Base-by-base conservation (phyloP, 2,329 filamentous ascomycete species). In the Aspergillus neoniger region DNA sequence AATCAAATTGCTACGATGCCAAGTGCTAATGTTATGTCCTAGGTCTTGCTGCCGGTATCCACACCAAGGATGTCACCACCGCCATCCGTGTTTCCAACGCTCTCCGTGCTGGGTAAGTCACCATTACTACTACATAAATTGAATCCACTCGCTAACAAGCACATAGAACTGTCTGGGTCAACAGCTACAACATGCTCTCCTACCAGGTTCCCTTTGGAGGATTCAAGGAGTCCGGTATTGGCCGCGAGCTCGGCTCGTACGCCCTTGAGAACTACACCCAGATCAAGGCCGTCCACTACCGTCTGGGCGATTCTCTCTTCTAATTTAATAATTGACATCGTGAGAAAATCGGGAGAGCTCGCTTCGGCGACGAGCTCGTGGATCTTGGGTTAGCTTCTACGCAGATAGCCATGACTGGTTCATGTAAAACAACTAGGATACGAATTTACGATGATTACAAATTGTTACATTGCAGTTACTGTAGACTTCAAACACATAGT, bases 21-120 rank as follows among this genome's bases (percentile, higher is more conserved):
- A 28, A 25, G 15, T 36, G 50, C 50, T 60, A 30, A 57, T 59
- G 1, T n/a, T 10, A 14, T 12, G 32, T 32, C 17, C 4, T 28
- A 68, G 66, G 67, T 63, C 84, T 94, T 41, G 91, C 90, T 57
- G 88, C 90, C 28, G 90, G 88, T 57, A 82, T 93, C 21, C 91
- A 91, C 87, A 93, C 91, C 36, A 84, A 79, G 64, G 88, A 91
- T 75, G 80, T 93, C 70, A 92, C 91, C 84, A 93, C 89, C 0
- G 90, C 91, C 69, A 85, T 95, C 71, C 84, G 89, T 36, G 87
- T 92, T 2, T 86, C 89, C 55, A 89, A 91, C 71, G 82, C 82
- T 48, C 82, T 93, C 63, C 82, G 85, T 59, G 88, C 90, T 0
- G 91, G 91, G 70, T 73, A 59, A 69, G 70, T 86, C 84, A 82